Conservation (phyloP, 1,284 basidiomycete genomes). For the Naganishia liquefaciens region DNA sequence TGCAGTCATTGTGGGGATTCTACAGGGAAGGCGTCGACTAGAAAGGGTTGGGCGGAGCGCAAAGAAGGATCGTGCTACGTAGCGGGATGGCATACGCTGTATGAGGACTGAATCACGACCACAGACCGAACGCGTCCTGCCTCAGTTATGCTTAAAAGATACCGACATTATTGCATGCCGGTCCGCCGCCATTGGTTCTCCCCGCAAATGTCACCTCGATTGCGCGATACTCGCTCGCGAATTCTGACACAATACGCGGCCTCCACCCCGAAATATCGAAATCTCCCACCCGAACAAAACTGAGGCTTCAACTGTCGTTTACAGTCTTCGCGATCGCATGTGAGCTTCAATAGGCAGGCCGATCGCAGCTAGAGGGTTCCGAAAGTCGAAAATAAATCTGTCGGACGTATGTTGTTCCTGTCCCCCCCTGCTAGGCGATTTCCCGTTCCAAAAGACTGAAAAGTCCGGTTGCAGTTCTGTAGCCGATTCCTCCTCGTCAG, state of each 20-base stretch:
- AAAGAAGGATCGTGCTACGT: neutral
- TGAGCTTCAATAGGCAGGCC: no score
- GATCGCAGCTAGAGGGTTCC: no score
- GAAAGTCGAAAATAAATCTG: no score
- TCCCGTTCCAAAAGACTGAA: no score
- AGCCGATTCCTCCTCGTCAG: no score
- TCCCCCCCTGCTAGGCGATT: no score
- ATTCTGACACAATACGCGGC: neutral
- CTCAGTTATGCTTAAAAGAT: no score
- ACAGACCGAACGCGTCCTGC: neutral
- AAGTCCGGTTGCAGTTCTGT: no score
- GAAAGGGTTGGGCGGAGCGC: conserved; percentile 10
- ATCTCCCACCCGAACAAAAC: neutral
- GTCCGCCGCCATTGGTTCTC: conserved; percentile 2
- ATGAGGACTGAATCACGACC: neutral
- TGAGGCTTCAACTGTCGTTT: no score
- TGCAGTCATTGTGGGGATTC: conserved; percentile 11
- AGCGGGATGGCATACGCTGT: conserved; percentile 5
- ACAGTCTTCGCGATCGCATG: no score
- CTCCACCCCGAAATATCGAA: neutral
- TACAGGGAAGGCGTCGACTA: neutral
- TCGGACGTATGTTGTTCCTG: no score
- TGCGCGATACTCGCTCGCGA: neutral
- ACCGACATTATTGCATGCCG: neutral
- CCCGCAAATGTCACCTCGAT: conserved; percentile 1